Evolutionary conservation across 75 land plant species (phyloP), one percentile per base, ranked within the genome.

Genomic region (Gnetum montanum): DNA sequence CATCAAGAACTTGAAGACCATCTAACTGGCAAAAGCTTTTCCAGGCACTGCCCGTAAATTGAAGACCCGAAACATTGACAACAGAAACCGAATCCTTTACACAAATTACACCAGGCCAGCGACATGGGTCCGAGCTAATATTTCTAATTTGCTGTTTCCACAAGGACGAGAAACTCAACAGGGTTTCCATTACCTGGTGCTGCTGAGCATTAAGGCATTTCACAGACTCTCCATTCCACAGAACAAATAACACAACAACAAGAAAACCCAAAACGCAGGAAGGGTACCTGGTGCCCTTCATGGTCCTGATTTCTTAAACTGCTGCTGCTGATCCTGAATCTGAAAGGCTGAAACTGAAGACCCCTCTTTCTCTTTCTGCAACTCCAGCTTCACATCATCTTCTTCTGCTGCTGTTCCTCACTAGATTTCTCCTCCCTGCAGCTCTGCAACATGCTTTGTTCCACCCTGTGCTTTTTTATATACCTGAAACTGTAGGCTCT

Each of bases 101-200:
- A 25, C 55, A 52, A 6, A 10, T 18, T 8, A 52, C 55, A 31
- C 55, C 55, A 33, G 3, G 1, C 55, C 55, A 52, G 16, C 15
- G 11, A 33, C 55, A 52, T 52, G 55, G 55, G 12, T 52, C 31
- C n/a, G n/a, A n/a, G n/a, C n/a, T n/a, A n/a, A n/a, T n/a, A 52
- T 33, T 19, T n/a, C 20, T 5, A 6, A 0, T 12, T 3, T 7
- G 8, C 2, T 6, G 1, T 8, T 20, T 52, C 55, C 55, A 52
- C 22, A 18, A 31, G 16, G 55, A 52, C 11, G 36, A n/a, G 10
- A 29, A 33, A 18, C 1, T 33, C 19, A 13, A 52, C 16, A 52
- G 35, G 11, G 27, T 4, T 52, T 52, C 20, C 54, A 52, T 52
- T 10, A 52, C 23, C n/a, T 52, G 31, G 3, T 31, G 12, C 33